These are phyloP conservation scores for Trifolium pratense DNA, from an alignment of 306 rosid species.

Conservation along the genomic window DNA sequence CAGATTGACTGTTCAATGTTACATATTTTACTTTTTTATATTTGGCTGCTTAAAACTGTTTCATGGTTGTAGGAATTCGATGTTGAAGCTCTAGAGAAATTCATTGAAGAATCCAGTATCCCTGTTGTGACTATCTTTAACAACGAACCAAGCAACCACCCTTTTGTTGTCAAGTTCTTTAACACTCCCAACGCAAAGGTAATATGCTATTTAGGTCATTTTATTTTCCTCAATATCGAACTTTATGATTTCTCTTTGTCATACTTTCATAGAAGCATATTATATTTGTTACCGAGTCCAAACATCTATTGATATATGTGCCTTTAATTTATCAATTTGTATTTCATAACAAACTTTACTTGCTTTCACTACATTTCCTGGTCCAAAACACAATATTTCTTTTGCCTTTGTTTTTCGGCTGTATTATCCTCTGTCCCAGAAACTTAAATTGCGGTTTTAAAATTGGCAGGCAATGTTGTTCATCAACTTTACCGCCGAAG, in stretches of 20 bases:
- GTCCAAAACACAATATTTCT: neutral
- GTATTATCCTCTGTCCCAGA: neutral
- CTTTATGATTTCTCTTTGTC: neutral
- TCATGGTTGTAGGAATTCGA: constrained; percentile 67
- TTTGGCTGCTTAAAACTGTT: constrained; percentile 13
- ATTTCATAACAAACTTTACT: neutral
- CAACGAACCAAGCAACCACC: constrained; percentile 75
- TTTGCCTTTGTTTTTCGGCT: neutral
- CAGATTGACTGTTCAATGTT: neutral
- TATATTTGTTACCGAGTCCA: neutral
- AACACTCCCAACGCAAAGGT: constrained; percentile 69
- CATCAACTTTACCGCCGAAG: constrained; percentile 66
- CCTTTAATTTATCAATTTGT: neutral
- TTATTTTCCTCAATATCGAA: constrained; percentile 11
- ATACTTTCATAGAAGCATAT: neutral
- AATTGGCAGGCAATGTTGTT: constrained; percentile 86
- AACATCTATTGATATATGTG: neutral
- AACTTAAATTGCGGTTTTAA: constrained; percentile 34
- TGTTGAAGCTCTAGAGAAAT: constrained; percentile 72
- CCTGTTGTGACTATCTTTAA: constrained; percentile 71
- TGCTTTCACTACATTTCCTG: neutral
- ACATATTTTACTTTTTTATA: neutral
- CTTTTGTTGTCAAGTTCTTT: constrained; percentile 72
- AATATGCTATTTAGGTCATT: constrained; percentile 3
- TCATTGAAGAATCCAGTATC: constrained; percentile 63